Evolutionary conservation across 768 basidiomycete genomes (phyloP).

Genomic region (Tubosaeta sp.): DNA sequence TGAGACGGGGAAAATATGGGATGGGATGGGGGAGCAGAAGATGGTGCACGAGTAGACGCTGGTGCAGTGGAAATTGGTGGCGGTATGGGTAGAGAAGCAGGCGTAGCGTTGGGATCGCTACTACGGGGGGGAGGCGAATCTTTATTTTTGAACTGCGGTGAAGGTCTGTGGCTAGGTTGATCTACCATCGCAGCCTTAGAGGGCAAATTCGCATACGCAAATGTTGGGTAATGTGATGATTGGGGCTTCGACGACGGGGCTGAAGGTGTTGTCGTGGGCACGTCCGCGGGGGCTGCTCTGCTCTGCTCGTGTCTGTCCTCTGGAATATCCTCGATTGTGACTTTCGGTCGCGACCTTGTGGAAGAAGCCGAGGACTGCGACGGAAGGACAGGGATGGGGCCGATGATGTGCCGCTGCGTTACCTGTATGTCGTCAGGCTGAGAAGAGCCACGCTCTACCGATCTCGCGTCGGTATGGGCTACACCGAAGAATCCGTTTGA

Average conservation of each 20-base stretch:
- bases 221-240: conserved; percentile 2
- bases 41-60: conserved; percentile 13
- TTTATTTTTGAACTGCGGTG: conserved; percentile 20
- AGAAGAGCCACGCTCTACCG: conserved; percentile 1
- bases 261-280: conserved; percentile 2
- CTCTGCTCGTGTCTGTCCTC: conserved; percentile 18
- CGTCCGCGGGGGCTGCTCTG: conserved; percentile 8
- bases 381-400: conserved; percentile 4
- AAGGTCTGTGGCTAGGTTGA: conserved; percentile 11
- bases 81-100: conserved; percentile 17
- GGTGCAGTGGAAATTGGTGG: conserved; percentile 11
- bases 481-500: background rate
- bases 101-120: conserved; percentile 4
- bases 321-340: conserved; percentile 27
- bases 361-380: conserved; percentile 6
- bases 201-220: background rate
- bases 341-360: conserved; percentile 21
- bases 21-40: conserved; percentile 24
- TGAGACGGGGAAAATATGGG: conserved; percentile 8
- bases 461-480: conserved; percentile 5
- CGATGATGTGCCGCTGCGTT: conserved; percentile 12
- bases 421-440: conserved; percentile 7
- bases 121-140: conserved; percentile 14
- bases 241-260: conserved; percentile 9
- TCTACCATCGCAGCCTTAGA: conserved; percentile 8